Percentiles rank a stretch among this genome's conserved stretches.
Evolutionary conservation across 306 rosid genomes (phyloP).

Genomic region (Citrullus mucosospermus): DNA sequence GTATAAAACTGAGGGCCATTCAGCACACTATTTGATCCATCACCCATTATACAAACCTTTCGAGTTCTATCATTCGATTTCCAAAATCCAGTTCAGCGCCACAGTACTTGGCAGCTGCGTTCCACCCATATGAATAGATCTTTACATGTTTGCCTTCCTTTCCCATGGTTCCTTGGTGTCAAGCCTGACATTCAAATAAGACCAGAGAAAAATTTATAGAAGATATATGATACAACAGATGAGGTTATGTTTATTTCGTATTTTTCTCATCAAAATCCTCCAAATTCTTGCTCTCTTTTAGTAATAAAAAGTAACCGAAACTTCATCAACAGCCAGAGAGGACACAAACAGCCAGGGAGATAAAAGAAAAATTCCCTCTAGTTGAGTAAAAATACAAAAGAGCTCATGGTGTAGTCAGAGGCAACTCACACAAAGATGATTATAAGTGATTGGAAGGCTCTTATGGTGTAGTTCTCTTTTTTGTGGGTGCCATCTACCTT

Average conservation of each 20-base stretch:
- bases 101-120: neutral
- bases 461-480: too few species aligned
- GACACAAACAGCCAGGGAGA: neutral
- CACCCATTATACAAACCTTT: neutral
- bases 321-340: neutral
- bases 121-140: neutral
- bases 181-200: neutral
- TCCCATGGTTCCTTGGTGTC: constrained; percentile 10
- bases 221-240: neutral
- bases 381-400: neutral
- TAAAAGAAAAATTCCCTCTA: neutral
- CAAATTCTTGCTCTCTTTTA: neutral
- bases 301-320: neutral
- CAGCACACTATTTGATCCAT: neutral
- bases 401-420: neutral
- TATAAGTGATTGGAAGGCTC: too few species aligned
- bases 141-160: constrained; percentile 7
- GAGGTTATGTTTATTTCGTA: neutral
- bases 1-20: neutral
- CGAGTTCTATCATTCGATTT: neutral
- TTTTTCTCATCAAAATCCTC: neutral
- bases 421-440: too few species aligned
- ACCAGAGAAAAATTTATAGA: neutral
- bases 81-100: neutral
- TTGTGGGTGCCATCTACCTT: too few species aligned